Evolutionary conservation across 202 grass and related monocot species (phyloP).

Genomic region (Alloteropsis angusta): DNA sequence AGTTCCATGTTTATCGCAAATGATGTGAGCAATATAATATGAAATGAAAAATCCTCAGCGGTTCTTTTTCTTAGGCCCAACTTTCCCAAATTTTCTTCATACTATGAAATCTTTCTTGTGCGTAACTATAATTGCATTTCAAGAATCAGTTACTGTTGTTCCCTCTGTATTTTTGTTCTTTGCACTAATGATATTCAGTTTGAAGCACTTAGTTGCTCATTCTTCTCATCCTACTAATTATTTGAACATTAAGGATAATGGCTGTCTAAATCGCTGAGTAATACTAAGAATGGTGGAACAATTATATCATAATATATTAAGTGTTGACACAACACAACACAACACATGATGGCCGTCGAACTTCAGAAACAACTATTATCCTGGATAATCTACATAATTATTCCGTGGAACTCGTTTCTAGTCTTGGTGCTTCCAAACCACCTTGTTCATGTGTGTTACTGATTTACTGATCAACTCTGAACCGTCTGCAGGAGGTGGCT

Average conservation of each 20-base stretch:
- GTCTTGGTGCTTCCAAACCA: background rate
- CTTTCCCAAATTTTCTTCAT: background rate
- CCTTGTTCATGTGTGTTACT: background rate
- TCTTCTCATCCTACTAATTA: background rate
- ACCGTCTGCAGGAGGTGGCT: constrained; percentile 35
- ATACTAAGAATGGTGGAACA: background rate
- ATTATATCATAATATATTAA: background rate
- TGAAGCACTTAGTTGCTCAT: background rate
- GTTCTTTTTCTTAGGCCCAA: background rate
- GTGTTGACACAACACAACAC: background rate
- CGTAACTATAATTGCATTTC: background rate
- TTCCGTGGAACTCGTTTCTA: background rate
- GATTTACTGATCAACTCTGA: background rate
- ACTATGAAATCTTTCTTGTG: background rate
- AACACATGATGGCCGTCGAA: background rate
- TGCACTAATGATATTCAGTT: constrained; percentile 2
- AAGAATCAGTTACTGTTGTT: background rate
- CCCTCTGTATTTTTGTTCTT: background rate
- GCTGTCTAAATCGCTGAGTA: background rate
- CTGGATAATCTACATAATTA: background rate
- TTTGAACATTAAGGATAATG: background rate
- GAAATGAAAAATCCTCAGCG: background rate
- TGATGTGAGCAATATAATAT: background rate
- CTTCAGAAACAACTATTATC: background rate
- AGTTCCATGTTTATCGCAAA: background rate